A percentile compares a stretch with the other conserved stretches of the same genome.
These are phyloP conservation scores for Sequoia sempervirens DNA, from an alignment of 75 land plant species.

Conservation along the genomic window DNA sequence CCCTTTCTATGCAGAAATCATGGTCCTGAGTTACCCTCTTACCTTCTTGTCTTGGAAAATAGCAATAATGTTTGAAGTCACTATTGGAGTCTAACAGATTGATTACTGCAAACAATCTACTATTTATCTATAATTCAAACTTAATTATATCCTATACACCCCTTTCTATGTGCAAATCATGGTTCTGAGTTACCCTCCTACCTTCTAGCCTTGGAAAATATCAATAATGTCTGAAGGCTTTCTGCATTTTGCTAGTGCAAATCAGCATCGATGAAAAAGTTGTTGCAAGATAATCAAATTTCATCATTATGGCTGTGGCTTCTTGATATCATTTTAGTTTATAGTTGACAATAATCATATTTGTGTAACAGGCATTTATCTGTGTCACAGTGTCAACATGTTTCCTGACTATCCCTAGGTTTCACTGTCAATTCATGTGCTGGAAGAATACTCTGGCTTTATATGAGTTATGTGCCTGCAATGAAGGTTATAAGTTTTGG, in stretches of 20 bases:
- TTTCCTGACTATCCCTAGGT: not conserved
- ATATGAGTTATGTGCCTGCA: too few species aligned
- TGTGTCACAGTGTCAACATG: not conserved
- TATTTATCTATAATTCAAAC: too few species aligned
- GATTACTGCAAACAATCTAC: too few species aligned
- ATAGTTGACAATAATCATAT: not conserved
- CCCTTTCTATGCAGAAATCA: too few species aligned
- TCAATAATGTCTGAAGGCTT: not conserved
- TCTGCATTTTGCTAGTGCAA: not conserved
- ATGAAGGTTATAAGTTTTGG: not conserved
- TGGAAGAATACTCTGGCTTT: not conserved
- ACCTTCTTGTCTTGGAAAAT: too few species aligned
- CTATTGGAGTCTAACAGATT: too few species aligned
- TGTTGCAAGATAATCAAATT: not conserved
- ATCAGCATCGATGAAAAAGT: not conserved
- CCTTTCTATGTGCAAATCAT: too few species aligned
- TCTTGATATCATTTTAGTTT: not conserved
- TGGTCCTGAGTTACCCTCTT: too few species aligned
- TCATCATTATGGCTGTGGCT: not conserved
- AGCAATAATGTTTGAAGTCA: too few species aligned
- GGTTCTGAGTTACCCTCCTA: too few species aligned
- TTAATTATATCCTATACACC: too few species aligned
- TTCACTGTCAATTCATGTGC: not conserved
- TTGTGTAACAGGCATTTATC: not conserved
- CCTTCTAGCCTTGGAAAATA: too few species aligned